Evolutionary conservation across 257 asterid species (phyloP).

Genomic region (Knoxia roxburghii): DNA sequence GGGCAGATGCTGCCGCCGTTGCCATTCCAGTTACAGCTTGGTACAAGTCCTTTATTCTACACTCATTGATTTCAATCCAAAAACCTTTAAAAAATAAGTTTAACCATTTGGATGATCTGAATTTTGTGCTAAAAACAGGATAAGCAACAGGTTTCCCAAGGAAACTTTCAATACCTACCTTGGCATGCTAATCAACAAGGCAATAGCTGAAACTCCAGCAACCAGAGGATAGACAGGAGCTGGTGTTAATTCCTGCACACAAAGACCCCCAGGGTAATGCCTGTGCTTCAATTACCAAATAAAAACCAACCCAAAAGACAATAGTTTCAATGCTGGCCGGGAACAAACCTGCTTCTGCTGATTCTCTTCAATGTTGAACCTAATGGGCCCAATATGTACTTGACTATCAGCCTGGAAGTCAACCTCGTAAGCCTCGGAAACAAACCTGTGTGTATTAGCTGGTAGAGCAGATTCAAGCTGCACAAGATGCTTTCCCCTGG

Average conservation of each 20-base stretch:
- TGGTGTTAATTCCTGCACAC: constrained; percentile 69
- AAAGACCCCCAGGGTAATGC: not conserved
- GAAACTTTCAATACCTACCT: constrained; percentile 43
- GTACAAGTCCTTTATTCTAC: constrained; percentile 68
- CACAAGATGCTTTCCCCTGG: constrained; percentile 74
- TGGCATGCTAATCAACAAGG: constrained; percentile 78
- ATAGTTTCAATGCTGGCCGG: constrained; percentile 4
- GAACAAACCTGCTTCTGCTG: constrained; percentile 69
- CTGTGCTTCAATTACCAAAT: not conserved
- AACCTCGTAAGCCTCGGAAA: constrained; percentile 69
- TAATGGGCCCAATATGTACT: constrained; percentile 74
- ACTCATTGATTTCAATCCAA: not conserved
- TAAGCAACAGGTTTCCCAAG: too few relatives aligned
- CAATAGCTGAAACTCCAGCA: constrained; percentile 63
- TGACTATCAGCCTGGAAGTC: constrained; percentile 66
- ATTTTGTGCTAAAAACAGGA: not conserved
- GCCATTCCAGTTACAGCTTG: constrained; percentile 44
- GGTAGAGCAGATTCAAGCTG: constrained; percentile 69
- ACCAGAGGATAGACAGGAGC: constrained; percentile 86
- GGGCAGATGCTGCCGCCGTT: constrained; percentile 32
- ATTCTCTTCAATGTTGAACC: constrained; percentile 54
- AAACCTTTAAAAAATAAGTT: not conserved
- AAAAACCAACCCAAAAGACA: not conserved
- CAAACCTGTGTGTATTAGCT: constrained; percentile 49
- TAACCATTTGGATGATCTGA: not conserved